A percentile compares a stretch with the other conserved stretches of the same genome.
Conservation (phyloP, 2,329 filamentous ascomycete species). For the Monilinia fructicola region DNA sequence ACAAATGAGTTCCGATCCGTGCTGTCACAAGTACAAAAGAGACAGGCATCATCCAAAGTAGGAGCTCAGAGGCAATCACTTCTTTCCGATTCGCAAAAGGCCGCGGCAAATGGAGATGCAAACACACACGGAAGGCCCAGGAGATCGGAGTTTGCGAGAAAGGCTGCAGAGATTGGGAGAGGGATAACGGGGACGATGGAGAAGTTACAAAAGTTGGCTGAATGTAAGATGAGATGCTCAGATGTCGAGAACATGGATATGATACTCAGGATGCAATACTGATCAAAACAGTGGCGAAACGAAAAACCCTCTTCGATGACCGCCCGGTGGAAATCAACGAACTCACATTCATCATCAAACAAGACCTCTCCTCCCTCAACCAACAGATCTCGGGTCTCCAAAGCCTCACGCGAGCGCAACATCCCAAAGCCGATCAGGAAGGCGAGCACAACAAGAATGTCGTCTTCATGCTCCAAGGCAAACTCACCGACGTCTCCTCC, state of each 20-base stretch:
- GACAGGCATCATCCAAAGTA: slow-evolving; percentile 72
- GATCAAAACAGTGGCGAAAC: slow-evolving; percentile 69
- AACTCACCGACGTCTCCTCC: slow-evolving; percentile 85
- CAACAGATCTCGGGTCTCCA: slow-evolving; percentile 86
- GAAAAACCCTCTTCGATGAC: slow-evolving; percentile 96
- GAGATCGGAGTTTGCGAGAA: slow-evolving; percentile 88
- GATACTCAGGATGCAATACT: not conserved
- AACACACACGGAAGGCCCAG: slow-evolving; percentile 49
- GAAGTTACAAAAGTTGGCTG: slow-evolving; percentile 89
- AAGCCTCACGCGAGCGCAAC: slow-evolving; percentile 71
- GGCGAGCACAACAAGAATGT: slow-evolving; percentile 99
- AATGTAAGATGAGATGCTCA: slow-evolving; percentile 54
- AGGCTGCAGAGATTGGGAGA: slow-evolving; percentile 86
- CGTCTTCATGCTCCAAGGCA: slow-evolving; percentile 85
- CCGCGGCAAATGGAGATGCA: slow-evolving; percentile 54
- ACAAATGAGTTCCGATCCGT: slow-evolving; percentile 94
- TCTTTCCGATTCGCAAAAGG: slow-evolving; percentile 71
- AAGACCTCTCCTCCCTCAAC: slow-evolving; percentile 84
- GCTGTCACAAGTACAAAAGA: slow-evolving; percentile 78
- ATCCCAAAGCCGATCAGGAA: slow-evolving; percentile 72
- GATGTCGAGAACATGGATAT: not conserved
- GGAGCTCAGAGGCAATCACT: slow-evolving; percentile 79
- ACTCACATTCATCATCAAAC: slow-evolving; percentile 96
- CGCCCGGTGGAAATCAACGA: slow-evolving; percentile 95
- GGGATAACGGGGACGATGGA: slow-evolving; percentile 91